Evolutionary conservation across 352 stramenopile species (phyloP).

Genomic region (Aphanomyces astaci): DNA sequence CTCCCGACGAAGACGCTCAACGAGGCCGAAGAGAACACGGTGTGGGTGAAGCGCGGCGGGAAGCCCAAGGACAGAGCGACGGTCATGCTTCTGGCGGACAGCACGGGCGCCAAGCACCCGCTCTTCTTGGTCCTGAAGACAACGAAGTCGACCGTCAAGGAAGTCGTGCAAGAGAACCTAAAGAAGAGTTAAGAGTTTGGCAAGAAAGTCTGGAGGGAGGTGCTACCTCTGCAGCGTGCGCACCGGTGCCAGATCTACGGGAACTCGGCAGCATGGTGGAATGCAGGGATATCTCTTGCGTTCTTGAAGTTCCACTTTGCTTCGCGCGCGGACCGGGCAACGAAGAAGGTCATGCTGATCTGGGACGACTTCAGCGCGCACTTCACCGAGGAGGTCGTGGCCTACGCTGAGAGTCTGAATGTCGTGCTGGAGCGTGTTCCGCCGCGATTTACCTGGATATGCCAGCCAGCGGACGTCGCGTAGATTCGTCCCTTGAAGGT

Average conservation of each 20-base stretch:
- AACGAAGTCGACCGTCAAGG: neutral
- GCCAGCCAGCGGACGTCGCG: constrained; percentile 4
- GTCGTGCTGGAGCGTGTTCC: neutral
- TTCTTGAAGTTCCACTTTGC: constrained; percentile 10
- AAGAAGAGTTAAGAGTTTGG: neutral
- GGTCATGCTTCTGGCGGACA: too few species aligned
- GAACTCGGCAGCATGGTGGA: constrained; percentile 8
- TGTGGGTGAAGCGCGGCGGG: too few species aligned
- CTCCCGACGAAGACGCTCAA: too few species aligned
- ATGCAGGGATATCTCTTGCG: neutral
- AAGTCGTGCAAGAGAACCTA: constrained; percentile 5
- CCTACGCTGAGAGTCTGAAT: constrained; percentile 4
- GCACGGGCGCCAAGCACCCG: constrained; percentile 1
- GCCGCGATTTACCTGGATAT: constrained; percentile 8
- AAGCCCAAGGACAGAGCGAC: too few species aligned
- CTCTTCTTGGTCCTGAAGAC: constrained; percentile 8
- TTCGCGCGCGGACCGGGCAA: neutral
- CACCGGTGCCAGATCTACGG: neutral
- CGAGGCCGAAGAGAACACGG: too few species aligned
- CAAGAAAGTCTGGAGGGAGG: neutral
- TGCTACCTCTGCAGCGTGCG: neutral
- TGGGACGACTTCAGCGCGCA: constrained; percentile 16
- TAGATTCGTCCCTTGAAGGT: constrained; percentile 14
- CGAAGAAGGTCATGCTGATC: neutral
- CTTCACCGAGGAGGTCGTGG: neutral